These are phyloP conservation scores for Xylogone sp. DNA, from an alignment of 2,329 filamentous ascomycete species.

Conservation along the genomic window DNA sequence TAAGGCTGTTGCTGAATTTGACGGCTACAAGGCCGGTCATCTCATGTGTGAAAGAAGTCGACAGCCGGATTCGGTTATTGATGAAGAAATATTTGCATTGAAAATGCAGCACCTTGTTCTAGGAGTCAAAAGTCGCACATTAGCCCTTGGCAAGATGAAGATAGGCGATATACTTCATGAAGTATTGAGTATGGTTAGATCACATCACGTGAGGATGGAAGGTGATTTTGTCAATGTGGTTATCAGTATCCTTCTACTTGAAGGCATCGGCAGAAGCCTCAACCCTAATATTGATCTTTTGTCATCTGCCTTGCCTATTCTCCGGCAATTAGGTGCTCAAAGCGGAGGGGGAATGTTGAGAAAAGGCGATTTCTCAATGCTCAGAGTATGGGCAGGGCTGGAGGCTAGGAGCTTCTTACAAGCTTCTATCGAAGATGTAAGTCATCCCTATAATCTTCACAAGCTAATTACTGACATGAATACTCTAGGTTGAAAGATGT, in stretches of 20 bases:
- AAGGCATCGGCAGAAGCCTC: conserved; percentile 86
- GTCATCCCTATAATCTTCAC: conserved; percentile 27
- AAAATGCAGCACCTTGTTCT: conserved; percentile 97
- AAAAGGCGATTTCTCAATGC: conserved; percentile 75
- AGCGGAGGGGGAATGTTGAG: conserved; percentile 67
- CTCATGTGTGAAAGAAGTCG: conserved; percentile 95
- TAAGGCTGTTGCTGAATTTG: conserved; percentile 92
- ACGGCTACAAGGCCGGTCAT: conserved; percentile 90
- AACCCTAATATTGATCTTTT: conserved; percentile 88
- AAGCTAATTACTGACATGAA: conserved; percentile 5
- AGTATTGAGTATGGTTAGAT: conserved; percentile 85
- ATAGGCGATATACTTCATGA: conserved; percentile 93
- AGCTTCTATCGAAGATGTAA: conserved; percentile 82
- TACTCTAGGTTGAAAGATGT: conserved; percentile 69
- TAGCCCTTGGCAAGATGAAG: conserved; percentile 90
- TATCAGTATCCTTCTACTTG: conserved; percentile 86
- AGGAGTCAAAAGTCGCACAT: conserved; percentile 82
- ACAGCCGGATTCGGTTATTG: conserved; percentile 84
- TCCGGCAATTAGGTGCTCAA: conserved; percentile 81
- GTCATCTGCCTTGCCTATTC: conserved; percentile 79
- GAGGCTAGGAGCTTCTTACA: conserved; percentile 88
- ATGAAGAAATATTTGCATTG: conserved; percentile 85
- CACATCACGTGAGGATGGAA: conserved; percentile 89
- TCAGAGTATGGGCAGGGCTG: conserved; percentile 86
- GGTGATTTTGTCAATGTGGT: conserved; percentile 99